Base-by-base conservation (phyloP, 495 filamentous ascomycete genomes). In the Tuber microsphaerosporum region DNA sequence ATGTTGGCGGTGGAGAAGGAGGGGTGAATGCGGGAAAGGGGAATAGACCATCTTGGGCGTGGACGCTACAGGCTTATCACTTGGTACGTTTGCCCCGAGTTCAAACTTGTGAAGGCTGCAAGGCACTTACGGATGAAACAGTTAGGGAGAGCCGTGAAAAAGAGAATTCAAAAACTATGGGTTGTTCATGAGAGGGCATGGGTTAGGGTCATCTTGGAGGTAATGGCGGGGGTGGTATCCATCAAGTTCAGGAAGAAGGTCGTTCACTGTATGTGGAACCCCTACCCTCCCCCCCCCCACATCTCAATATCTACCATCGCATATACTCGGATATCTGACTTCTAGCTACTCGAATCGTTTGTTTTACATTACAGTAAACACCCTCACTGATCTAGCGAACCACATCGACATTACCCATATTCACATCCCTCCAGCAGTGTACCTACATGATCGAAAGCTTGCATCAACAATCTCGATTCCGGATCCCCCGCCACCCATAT, bases 231-330 rank as follows among this genome's bases (percentile, higher is more conserved):
- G 7, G 85, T 89, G 22, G 87, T 88, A 42, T 86, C 85, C 45
- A 86, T 86, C n/a, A 89, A 89, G 75, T 88, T 88, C 76, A 83
- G 86, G 78, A 85, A 86, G 83, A 89, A 89, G 83, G 85, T 89
- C 39, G 81, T 88, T 14, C 87, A 88, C 75, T 82, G 86, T 87
- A 82, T 74, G 86, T 82, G 75, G 61, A 41, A 39, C 45, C 10
- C 68, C 31, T 31, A 34, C 73, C n/a, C n/a, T n/a, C n/a, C n/a
- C n/a, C n/a, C n/a, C n/a, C n/a, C 43, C 71, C n/a, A n/a, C 42
- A 46, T 73, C 56, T 42, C 26, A 9, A 46, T 26, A 46, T 6
- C 9, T 51, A 14, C 22, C 9, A 12, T 43, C 20, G n/a, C 17
- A 31, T 73, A 19, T 61, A 37, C 22, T 14, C 43, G 16, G 46